Evolutionary conservation across 148 eudicot species (phyloP), one percentile per base, ranked within the genome.

Genomic region (Chenopodium berlandieri): DNA sequence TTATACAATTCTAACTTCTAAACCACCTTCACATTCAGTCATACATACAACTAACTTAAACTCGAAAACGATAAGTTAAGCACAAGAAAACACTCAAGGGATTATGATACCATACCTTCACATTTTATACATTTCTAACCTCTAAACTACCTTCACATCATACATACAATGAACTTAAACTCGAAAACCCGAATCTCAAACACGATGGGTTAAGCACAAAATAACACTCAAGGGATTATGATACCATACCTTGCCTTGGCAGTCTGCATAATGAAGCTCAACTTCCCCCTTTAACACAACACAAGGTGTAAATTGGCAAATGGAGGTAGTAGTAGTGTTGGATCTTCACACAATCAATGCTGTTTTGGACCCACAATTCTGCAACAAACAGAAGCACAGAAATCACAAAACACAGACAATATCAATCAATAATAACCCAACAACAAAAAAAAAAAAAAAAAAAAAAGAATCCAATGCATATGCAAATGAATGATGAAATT

Each of bases 211-310:
- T 34, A 62, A 71, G 77, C 30, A 54, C 46, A 68, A 75, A 19
- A 80, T 80, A 75, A 85, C 62, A 77, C 48, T 1, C 30, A 2
- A 31, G 4, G 11, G 63, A 58, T 80, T 80, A 72, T 34, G 30
- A 85, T 80, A 70, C 80, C 46, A 17, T 94, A 91, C 96, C 96
- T 92, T 85, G 88, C 63, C 85, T 90, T 94, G 32, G 58, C 4
- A 46, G 90, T 90, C 94, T 94, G 94, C 96, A 92, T 94, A 69
- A 79, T 87, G 86, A 81, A 85, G 67, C 79, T 82, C 10, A 31
- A 80, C 34, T 63, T 32, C 71, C 79, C 79, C 27, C 72, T 79
- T 79, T 76, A 76, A 63, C 80, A 58, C 72, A 27, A 80, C 75
- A 83, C 84, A 82, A 84, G 78, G 69, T 65, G 69, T 20, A 75